Percentiles rank a stretch among this genome's conserved stretches.
Evolutionary conservation across 108 stramenopile species (phyloP).

Genomic region (Conticribra weissflogii): DNA sequence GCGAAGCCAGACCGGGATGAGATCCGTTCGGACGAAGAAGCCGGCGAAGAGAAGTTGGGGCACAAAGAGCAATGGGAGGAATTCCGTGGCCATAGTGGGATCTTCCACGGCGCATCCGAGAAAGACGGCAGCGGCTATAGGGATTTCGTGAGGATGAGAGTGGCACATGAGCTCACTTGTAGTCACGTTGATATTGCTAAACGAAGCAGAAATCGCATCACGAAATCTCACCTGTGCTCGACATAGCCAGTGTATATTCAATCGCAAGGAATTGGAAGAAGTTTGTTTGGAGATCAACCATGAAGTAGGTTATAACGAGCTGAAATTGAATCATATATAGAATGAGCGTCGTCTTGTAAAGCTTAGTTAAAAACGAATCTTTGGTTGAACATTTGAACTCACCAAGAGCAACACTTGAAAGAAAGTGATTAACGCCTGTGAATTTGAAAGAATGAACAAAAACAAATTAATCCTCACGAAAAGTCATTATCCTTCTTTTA

Average conservation of each 20-base stretch:
- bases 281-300: slow-evolving; percentile 60
- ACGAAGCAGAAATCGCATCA: too few relatives aligned
- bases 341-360: too few relatives aligned
- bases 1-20: slow-evolving; percentile 70
- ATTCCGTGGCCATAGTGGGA: slow-evolving; percentile 66
- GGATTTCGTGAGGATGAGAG: not conserved
- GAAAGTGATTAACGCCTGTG: slow-evolving; percentile 52
- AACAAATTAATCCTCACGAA: too few relatives aligned
- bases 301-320: slow-evolving; percentile 55
- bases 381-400: too few relatives aligned
- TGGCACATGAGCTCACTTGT: too few relatives aligned
- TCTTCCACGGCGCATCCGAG: slow-evolving; percentile 72
- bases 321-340: too few relatives aligned
- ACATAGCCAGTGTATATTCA: slow-evolving; percentile 63
- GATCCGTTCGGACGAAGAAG: slow-evolving; percentile 66
- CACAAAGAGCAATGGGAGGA: slow-evolving; percentile 77
- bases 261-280: slow-evolving; percentile 58
- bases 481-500: too few relatives aligned
- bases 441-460: too few relatives aligned
- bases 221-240: slow-evolving; percentile 56
- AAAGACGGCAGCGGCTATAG: slow-evolving; percentile 54
- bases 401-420: slow-evolving; percentile 54
- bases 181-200: too few relatives aligned
- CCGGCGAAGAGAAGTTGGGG: slow-evolving; percentile 91
- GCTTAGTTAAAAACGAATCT: too few relatives aligned